Conservation (phyloP, 2,329 filamentous ascomycete genomes). For the Curvularia sp. region DNA sequence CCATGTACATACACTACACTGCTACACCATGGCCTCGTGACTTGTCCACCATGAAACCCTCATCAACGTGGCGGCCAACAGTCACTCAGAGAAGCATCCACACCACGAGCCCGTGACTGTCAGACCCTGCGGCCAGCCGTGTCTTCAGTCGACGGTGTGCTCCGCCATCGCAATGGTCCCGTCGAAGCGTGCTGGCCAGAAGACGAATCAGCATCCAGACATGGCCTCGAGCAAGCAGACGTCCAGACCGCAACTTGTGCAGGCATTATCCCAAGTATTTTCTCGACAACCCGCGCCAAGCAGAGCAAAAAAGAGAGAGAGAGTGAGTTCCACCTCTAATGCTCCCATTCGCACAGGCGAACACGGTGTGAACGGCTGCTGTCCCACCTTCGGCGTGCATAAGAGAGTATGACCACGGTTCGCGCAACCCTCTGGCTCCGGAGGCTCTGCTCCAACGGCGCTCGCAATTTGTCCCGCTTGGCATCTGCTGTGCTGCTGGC, state of each 20-base stretch:
- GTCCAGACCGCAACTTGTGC: conserved; percentile 33
- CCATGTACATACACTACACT: conserved; percentile 20
- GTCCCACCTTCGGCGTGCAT: conserved; percentile 25
- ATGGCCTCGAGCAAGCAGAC: conserved; percentile 31
- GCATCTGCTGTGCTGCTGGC: conserved; percentile 6
- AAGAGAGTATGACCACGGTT: conserved; percentile 14
- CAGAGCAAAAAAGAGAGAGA: conserved; percentile 16
- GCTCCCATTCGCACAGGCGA: conserved; percentile 6
- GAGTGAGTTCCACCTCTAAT: conserved; percentile 14
- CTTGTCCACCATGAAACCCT: conserved; percentile 29
- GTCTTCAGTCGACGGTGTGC: conserved; percentile 31
- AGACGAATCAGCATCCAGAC: conserved; percentile 44
- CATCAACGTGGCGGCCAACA: conserved; percentile 41
- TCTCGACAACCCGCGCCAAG: conserved; percentile 33
- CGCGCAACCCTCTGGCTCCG: conserved; percentile 26
- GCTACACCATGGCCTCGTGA: conserved; percentile 22
- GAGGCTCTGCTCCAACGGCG: conserved; percentile 25
- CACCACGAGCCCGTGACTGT: conserved; percentile 47
- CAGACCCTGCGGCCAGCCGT: conserved; percentile 38
- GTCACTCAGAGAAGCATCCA: conserved; percentile 31
- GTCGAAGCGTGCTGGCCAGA: conserved; percentile 26
- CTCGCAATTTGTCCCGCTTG: conserved; percentile 17
- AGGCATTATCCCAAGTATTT: conserved; percentile 35
- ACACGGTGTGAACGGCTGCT: conserved; percentile 22
- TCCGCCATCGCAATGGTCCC: conserved; percentile 32